Conservation (phyloP, 1,284 basidiomycete genomes). For the Polyporus tsugae region DNA sequence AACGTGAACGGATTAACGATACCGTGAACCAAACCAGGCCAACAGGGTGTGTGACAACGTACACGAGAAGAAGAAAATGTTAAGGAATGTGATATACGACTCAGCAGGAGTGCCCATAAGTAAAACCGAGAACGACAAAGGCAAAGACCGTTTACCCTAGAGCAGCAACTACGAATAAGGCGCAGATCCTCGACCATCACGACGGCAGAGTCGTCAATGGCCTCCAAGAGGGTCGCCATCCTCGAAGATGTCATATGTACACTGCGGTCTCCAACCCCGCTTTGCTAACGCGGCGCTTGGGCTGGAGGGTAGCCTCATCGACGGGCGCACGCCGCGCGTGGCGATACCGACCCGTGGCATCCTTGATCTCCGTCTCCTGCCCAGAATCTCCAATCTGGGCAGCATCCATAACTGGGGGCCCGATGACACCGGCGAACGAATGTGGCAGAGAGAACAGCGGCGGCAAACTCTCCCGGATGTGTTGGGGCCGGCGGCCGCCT, state of each 20-base stretch:
- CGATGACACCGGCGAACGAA: constrained; percentile 38
- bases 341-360: constrained; percentile 82
- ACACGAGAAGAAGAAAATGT: neutral
- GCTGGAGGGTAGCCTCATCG: constrained; percentile 85
- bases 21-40: constrained; percentile 12
- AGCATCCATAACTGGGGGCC: constrained; percentile 43
- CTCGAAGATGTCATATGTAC: constrained; percentile 34
- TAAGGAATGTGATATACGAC: neutral
- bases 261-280: constrained; percentile 81
- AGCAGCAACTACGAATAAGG: neutral
- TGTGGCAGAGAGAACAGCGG: constrained; percentile 56
- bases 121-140: constrained; percentile 3
- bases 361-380: constrained; percentile 87
- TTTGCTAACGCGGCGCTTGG: constrained; percentile 87
- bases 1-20: constrained; percentile 14
- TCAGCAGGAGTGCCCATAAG: neutral
- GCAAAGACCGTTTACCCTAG: neutral
- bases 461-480: constrained; percentile 80
- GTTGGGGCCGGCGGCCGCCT: constrained; percentile 59
- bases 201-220: neutral
- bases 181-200: neutral
- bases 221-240: neutral
- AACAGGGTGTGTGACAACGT: neutral
- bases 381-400: constrained; percentile 63
- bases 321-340: constrained; percentile 87